These are phyloP conservation scores for Saccharomycopsis phalli DNA, from an alignment of 1,139 yeast species.

Conservation along the genomic window DNA sequence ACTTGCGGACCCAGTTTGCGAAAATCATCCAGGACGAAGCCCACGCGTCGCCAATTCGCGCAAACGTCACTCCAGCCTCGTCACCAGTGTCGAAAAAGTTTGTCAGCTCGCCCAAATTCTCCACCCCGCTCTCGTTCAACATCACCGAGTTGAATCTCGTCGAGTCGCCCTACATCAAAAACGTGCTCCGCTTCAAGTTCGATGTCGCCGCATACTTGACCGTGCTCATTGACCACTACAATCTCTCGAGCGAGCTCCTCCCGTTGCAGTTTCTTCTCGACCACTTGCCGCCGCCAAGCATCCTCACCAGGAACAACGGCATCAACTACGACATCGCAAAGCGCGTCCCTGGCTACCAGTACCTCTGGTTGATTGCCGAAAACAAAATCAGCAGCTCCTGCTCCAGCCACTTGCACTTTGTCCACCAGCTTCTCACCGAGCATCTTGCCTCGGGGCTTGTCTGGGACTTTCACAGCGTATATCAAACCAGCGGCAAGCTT, in stretches of 20 bases:
- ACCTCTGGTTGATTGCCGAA: slow-evolving; percentile 11
- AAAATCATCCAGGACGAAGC: slow-evolving; percentile 17
- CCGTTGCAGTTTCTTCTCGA: slow-evolving; percentile 8
- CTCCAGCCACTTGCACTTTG: slow-evolving; percentile 13
- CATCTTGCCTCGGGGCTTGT: slow-evolving; percentile 16
- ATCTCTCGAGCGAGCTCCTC: slow-evolving; percentile 9
- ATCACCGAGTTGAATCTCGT: slow-evolving; percentile 13
- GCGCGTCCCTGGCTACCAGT: slow-evolving; percentile 15
- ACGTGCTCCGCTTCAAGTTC: slow-evolving; percentile 17
- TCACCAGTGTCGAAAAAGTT: slow-evolving; percentile 14
- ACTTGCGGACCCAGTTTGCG: slow-evolving; percentile 17
- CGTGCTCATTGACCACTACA: slow-evolving; percentile 12
- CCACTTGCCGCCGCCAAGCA: slow-evolving; percentile 13
- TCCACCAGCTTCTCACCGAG: slow-evolving; percentile 7
- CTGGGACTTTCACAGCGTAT: slow-evolving; percentile 18
- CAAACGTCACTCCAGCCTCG: slow-evolving; percentile 1
- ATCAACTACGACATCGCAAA: slow-evolving; percentile 10
- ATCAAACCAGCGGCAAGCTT: slow-evolving; percentile 9
- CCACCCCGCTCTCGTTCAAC: background rate
- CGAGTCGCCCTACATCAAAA: slow-evolving; percentile 18
- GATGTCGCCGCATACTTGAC: slow-evolving; percentile 15
- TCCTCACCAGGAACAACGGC: slow-evolving; percentile 5
- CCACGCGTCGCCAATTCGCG: slow-evolving; percentile 6
- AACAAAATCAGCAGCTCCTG: slow-evolving; percentile 6
- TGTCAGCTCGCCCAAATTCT: background rate